Evolutionary conservation across 257 asterid species (phyloP), one percentile per base, ranked within the genome.

Genomic region (Solanum pennellii): DNA sequence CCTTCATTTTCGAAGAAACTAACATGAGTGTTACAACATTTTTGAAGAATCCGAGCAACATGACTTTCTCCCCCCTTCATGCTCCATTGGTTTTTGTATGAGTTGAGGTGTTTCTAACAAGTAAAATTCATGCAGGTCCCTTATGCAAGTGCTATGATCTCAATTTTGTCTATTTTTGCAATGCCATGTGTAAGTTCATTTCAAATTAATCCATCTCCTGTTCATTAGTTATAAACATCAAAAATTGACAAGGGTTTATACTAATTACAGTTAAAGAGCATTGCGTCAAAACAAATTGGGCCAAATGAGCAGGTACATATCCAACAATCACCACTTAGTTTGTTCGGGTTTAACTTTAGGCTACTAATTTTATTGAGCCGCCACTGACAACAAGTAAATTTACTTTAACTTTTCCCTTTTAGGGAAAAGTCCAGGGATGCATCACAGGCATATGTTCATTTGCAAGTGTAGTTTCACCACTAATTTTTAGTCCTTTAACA

Each of bases 381-480:
- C 12, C 6, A 39, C 3, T 39, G 3, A 73, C 76, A 66, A 82
- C 12, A 2, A 79, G 4, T 33, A 60, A 47, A n/a, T 23, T 72
- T 44, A 75, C 35, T 66, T 42, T 18, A 3, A 56, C 68, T 80
- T 73, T 14, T 5, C 56, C 31, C 9, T 37, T 84, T 14, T 87
- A 95, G 98, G 98, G 99, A n/a, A 97, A 96, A 87, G 98, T 90
- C 82, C 99, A 94, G 84, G 99, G 99, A 13, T 94, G 98, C 92
- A 92, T 97, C 77, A 93, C 98, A 35, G 98, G 98, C 87, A 91
- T 95, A 59, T 73, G 94, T 88, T 94, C 98, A 41, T 92, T 95
- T 16, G 94, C 98, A 68, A 92, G 73, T 83, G 90, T 95, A 11
- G 93, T 94, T 90, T 93, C 98, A 12, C 99, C 98, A 25, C 87